Evolutionary conservation across 352 stramenopile genomes (phyloP).

Genomic region (Phytophthora quininea): DNA sequence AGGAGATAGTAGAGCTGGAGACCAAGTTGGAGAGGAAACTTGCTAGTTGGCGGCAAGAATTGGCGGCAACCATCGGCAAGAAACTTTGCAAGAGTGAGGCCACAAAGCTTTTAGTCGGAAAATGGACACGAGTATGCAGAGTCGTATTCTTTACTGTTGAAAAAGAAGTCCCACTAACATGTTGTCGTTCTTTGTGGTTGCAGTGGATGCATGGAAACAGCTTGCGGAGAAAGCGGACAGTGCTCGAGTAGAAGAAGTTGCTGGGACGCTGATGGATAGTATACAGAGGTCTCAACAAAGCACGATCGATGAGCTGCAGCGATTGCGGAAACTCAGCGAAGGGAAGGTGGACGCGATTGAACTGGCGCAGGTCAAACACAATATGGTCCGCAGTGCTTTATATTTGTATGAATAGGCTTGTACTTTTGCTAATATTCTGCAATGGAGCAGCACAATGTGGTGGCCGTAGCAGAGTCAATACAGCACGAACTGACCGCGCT

Average conservation of each 20-base stretch:
- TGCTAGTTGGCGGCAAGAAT: constrained; percentile 24
- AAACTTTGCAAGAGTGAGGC: constrained; percentile 39
- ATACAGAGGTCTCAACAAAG: constrained; percentile 38
- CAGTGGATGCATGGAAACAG: constrained; percentile 50
- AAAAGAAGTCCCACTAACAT: neutral
- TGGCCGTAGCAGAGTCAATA: constrained; percentile 51
- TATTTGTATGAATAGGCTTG: neutral
- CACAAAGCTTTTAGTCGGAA: constrained; percentile 43
- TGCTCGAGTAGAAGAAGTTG: constrained; percentile 36
- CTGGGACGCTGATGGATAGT: constrained; percentile 28
- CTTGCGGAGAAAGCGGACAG: constrained; percentile 43
- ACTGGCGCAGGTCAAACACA: constrained; percentile 46
- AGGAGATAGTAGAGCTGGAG: constrained; percentile 27
- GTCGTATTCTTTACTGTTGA: neutral
- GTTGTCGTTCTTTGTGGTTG: neutral
- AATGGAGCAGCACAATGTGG: constrained; percentile 39
- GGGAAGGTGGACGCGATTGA: constrained; percentile 30
- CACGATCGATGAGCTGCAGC: constrained; percentile 26
- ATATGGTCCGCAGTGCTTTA: constrained; percentile 34
- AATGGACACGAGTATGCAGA: constrained; percentile 44
- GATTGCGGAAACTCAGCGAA: constrained; percentile 20
- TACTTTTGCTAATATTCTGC: constrained; percentile 1
- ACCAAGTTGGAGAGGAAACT: constrained; percentile 27
- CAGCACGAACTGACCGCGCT: constrained; percentile 42
- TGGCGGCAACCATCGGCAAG: constrained; percentile 20